Conservation (phyloP, 805 yeast species). For the Saturnispora diversa region DNA sequence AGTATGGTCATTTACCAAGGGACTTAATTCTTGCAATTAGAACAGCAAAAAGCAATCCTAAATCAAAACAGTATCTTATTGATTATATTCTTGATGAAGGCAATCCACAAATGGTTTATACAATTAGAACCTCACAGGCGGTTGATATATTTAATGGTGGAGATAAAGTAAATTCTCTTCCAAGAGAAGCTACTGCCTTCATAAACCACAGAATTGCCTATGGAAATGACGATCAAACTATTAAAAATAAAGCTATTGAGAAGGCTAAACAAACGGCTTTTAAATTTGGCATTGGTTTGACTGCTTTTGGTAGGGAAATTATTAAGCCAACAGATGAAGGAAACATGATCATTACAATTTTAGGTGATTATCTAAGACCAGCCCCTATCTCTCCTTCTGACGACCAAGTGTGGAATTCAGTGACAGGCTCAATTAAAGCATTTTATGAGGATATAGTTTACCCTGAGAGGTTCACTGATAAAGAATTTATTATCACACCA, state of each 20-base stretch:
- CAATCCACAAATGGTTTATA: constrained; percentile 28
- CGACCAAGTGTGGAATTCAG: constrained; percentile 42
- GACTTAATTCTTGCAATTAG: constrained; percentile 10
- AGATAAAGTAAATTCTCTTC: constrained; percentile 67
- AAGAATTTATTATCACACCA: constrained; percentile 40
- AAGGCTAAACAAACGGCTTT: constrained; percentile 30
- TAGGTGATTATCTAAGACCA: constrained; percentile 27
- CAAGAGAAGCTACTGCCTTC: constrained; percentile 48
- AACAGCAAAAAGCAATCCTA: constrained; percentile 20
- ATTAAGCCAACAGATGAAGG: constrained; percentile 21
- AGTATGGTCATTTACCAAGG: constrained; percentile 29
- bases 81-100: constrained; percentile 21
- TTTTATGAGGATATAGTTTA: constrained; percentile 45
- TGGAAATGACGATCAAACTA: constrained; percentile 37
- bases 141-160: constrained; percentile 65
- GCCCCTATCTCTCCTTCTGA: constrained; percentile 39
- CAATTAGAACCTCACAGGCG: constrained; percentile 58
- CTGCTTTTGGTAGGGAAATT: constrained; percentile 27
- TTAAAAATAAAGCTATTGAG: constrained; percentile 27
- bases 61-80: constrained; percentile 31
- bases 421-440: constrained; percentile 56
- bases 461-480: constrained; percentile 22
- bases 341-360: constrained; percentile 18
- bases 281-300: constrained; percentile 32
- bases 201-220: constrained; percentile 53